phyloP scores from a whole-genome alignment of 768 basidiomycete genomes.

The Heimioporus sp. region DNA sequence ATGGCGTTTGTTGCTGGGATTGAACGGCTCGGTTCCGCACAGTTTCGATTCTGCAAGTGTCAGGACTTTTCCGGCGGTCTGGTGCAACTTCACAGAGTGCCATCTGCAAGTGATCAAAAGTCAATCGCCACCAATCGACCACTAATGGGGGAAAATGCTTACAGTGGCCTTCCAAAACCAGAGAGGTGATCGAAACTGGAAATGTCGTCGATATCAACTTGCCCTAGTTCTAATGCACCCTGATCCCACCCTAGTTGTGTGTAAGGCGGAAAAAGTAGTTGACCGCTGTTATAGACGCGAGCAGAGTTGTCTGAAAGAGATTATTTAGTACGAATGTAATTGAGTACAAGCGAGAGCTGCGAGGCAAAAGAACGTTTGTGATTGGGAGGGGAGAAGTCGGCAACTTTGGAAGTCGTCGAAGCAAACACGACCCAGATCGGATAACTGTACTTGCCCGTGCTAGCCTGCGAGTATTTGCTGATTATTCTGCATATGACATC shows the following conservation, averaged over 20 bases:
- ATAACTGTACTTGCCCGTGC: background rate
- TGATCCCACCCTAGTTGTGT: conserved; percentile 20
- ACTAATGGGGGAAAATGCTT: background rate
- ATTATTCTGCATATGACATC: conserved; percentile 6
- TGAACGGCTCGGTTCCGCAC: background rate
- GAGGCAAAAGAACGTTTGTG: background rate
- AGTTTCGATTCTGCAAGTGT: no score
- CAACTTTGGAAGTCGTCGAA: conserved; percentile 12
- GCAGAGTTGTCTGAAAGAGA: conserved; percentile 6
- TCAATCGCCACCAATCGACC: no score
- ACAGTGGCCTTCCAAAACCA: background rate
- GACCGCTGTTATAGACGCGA: background rate
- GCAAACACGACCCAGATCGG: conserved; percentile 15
- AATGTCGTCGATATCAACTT: background rate
- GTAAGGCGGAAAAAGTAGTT: conserved; percentile 4
- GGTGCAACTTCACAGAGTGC: no score
- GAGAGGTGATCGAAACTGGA: background rate
- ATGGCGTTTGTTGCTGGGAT: background rate
- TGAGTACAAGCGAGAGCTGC: no score
- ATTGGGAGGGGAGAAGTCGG: conserved; percentile 5
- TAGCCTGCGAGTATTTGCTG: conserved; percentile 5
- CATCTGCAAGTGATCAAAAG: no score
- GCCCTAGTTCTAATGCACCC: background rate
- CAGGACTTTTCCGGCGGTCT: no score
- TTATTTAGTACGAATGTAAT: no score